A percentile compares a stretch with the other conserved stretches of the same genome.
Evolutionary conservation across 2,329 filamentous ascomycete genomes (phyloP).

Genomic region (Sporothrix mexicana): DNA sequence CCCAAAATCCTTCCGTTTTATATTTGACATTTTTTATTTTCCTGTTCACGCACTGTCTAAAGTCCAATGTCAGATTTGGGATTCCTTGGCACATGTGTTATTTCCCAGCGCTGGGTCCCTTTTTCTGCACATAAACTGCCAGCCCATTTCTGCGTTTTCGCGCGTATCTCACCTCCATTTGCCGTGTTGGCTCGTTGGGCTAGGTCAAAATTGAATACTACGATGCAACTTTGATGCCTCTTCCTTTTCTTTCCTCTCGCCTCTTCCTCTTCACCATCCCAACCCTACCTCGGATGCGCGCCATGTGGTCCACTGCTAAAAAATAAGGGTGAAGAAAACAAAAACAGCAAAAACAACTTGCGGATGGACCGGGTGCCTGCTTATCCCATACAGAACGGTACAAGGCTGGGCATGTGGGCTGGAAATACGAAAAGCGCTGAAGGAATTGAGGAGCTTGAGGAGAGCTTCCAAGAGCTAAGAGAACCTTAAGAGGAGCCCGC

Average conservation of each 20-base stretch:
- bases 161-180: background rate
- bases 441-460: background rate
- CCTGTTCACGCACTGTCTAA: background rate
- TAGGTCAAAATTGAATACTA: too few species aligned
- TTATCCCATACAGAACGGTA: conserved; percentile 28
- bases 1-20: background rate
- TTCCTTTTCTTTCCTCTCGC: background rate
- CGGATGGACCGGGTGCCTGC: conserved; percentile 25
- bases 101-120: conserved; percentile 18
- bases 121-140: background rate
- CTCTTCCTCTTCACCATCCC: too few species aligned
- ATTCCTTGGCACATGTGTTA: conserved; percentile 26
- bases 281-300: background rate
- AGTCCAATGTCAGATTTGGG: conserved; percentile 25
- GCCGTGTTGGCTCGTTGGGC: background rate
- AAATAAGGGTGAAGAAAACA: too few species aligned
- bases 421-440: conserved; percentile 25
- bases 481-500: background rate
- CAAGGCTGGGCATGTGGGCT: conserved; percentile 21
- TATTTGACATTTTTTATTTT: background rate
- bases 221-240: background rate
- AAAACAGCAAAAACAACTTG: too few species aligned
- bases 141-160: background rate
- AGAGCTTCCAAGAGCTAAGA: background rate
- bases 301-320: background rate